Percentiles rank a stretch among this genome's conserved stretches.
These are phyloP conservation scores for Fraxinus americana DNA, from an alignment of 257 asterid species.

Conservation along the genomic window DNA sequence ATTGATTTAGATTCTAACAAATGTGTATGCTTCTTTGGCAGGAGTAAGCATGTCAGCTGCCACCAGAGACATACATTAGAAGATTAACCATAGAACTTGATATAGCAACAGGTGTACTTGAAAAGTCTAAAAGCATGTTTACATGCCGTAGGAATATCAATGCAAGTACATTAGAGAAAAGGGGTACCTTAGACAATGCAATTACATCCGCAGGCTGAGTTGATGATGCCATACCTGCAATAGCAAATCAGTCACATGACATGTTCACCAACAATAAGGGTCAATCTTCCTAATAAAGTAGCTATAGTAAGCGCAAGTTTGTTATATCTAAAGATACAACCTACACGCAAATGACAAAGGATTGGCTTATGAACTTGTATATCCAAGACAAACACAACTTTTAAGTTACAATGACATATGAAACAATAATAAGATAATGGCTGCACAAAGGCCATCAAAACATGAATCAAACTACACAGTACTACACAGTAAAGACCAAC, in stretches of 20 bases:
- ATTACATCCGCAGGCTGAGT: slow-evolving; percentile 71
- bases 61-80: slow-evolving; percentile 32
- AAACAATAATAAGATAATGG: slow-evolving; percentile 16
- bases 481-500: slow-evolving; percentile 16
- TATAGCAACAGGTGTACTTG: slow-evolving; percentile 10
- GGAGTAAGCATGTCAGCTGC: slow-evolving; percentile 90
- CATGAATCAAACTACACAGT: slow-evolving; percentile 10
- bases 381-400: slow-evolving; percentile 16
- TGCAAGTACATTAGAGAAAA: slow-evolving; percentile 15
- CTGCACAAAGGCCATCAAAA: slow-evolving; percentile 8
- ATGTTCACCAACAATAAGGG: slow-evolving; percentile 20
- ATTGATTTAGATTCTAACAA: slow-evolving; percentile 75
- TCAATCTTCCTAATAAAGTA: slow-evolving; percentile 12
- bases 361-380: slow-evolving; percentile 20
- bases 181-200: slow-evolving; percentile 75
- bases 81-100: slow-evolving; percentile 24
- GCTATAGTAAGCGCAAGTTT: slow-evolving; percentile 4
- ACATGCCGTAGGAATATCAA: slow-evolving; percentile 5
- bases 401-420: slow-evolving; percentile 16
- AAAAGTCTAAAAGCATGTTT: slow-evolving; percentile 8
- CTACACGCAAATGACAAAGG: slow-evolving; percentile 6
- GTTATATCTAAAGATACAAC: slow-evolving; percentile 11
- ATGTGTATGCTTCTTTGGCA: slow-evolving; percentile 63
- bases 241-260: slow-evolving; percentile 29
- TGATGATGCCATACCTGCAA: slow-evolving; percentile 67